Evolutionary conservation across 192 early-diverging fungal genomes (phyloP).

Genomic region (Chytriomyces sp.): DNA sequence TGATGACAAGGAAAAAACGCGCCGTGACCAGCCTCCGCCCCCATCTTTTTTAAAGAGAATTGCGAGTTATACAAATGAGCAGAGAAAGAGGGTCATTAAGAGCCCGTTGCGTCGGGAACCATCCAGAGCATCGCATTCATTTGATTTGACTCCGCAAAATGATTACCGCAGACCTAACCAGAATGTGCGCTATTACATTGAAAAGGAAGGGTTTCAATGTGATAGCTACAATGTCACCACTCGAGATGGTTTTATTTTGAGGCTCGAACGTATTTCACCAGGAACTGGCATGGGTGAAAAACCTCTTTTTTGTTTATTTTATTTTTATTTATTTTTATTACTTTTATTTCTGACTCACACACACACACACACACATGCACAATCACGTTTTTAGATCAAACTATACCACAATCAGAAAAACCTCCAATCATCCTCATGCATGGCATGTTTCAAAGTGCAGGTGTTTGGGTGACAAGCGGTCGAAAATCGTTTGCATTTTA

Average conservation of each 20-base stretch:
- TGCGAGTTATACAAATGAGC: constrained; percentile 12
- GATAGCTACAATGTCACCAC: constrained; percentile 26
- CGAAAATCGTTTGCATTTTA: constrained; percentile 41
- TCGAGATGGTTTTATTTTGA: constrained; percentile 26
- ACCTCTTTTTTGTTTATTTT: background rate
- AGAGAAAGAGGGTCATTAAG: background rate
- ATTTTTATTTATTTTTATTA: too few species aligned
- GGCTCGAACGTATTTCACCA: constrained; percentile 10
- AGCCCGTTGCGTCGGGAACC: background rate
- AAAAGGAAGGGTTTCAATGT: constrained; percentile 22
- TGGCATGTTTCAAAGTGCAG: constrained; percentile 45
- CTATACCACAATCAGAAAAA: constrained; percentile 22
- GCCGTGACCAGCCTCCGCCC: background rate
- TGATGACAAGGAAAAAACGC: background rate
- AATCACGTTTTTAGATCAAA: background rate
- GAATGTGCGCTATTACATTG: constrained; percentile 29
- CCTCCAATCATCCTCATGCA: constrained; percentile 47
- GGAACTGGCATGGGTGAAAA: constrained; percentile 4
- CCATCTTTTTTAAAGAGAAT: constrained; percentile 26
- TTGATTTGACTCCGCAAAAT: background rate
- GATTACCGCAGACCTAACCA: constrained; percentile 3
- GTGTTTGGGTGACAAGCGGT: constrained; percentile 39
- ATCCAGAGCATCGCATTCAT: background rate
- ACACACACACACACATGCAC: background rate
- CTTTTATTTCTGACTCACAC: too few species aligned